Evolutionary conservation across 2,329 filamentous ascomycete species (phyloP), one percentile per base, ranked within the genome.

Genomic region (Setomelanomma holmii): DNA sequence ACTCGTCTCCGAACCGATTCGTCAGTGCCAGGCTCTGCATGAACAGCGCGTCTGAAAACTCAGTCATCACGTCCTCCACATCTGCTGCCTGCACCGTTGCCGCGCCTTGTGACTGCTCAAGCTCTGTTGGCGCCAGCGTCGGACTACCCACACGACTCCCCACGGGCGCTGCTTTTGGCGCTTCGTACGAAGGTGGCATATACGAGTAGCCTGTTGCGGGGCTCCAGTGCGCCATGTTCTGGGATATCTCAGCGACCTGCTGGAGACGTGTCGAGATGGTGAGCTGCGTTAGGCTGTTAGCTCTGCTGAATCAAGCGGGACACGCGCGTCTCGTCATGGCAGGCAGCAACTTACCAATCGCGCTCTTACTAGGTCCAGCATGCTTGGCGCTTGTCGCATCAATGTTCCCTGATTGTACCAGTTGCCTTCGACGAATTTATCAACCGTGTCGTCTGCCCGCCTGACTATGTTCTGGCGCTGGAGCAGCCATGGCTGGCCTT

Each of bases 391-490:
- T 79, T 86, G 85, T 62, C 84, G 84, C 36, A 88, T 79, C 43
- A 79, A 80, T 46, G 84, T 82, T 1, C 82, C 84, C n/a, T 86
- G 78, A 8, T 86, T 78, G 64, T 84, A 88, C 69, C 84, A 88
- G 2, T 83, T 84, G 11, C 78, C 82, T 40, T 86, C 71, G 5
- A 84, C 76, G 22, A 78, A 79, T 22, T 84, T 75, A 49, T 84
- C 79, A 2, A 66, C 82, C 80, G 33, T 56, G 7, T 62, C 60
- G 19, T 61, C 45, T 40, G 36, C 53, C 11, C 40, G 23, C 23
- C 33, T 30, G 16, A 49, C 17, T 22, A 43, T 43, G 77, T 69
- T 81, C 76, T 77, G 48, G 40, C 51, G 55, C 52, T 66, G 67
- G 45, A 67, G 82, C 2, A 86, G 80, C 81, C 83, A 88, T 30